Percentiles rank a stretch among this genome's conserved stretches.
These are phyloP conservation scores for Rauvolfia tetraphylla DNA, from an alignment of 257 asterid genomes.

Conservation along the genomic window DNA sequence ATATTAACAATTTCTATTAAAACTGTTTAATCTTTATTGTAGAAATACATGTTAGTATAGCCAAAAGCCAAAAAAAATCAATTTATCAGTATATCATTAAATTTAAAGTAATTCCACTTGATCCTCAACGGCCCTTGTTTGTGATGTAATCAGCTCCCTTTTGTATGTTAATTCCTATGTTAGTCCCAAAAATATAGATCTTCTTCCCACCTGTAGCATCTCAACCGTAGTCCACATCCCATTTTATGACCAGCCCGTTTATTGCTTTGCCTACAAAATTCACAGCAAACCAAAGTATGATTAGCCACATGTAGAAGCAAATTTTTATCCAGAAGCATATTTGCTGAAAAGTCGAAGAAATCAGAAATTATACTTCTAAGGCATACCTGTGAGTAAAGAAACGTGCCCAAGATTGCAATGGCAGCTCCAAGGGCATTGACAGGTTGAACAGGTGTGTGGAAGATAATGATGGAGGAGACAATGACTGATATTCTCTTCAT, in stretches of 20 bases:
- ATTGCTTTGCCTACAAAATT: neutral
- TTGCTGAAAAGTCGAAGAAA: neutral
- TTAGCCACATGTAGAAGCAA: neutral
- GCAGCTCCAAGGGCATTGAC: constrained; percentile 96
- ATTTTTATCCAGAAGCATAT: too few relatives aligned
- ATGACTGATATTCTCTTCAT: constrained; percentile 95
- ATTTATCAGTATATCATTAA: too few relatives aligned
- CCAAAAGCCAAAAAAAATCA: too few relatives aligned
- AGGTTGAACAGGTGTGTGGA: constrained; percentile 89
- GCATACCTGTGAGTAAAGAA: constrained; percentile 88
- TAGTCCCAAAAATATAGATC: neutral
- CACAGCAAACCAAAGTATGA: neutral
- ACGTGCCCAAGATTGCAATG: constrained; percentile 81
- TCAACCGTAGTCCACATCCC: neutral
- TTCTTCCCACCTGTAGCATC: neutral
- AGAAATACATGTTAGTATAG: too few relatives aligned
- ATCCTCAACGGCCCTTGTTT: too few relatives aligned
- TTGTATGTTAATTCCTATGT: too few relatives aligned
- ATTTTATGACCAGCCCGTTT: neutral
- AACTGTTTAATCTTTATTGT: too few relatives aligned
- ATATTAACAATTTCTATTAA: too few relatives aligned
- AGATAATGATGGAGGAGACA: constrained; percentile 86
- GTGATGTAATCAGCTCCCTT: too few relatives aligned
- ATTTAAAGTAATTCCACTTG: too few relatives aligned
- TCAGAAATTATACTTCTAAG: neutral